Conservation (phyloP, 2,329 filamentous ascomycete genomes). For the Cladosporium sp. region DNA sequence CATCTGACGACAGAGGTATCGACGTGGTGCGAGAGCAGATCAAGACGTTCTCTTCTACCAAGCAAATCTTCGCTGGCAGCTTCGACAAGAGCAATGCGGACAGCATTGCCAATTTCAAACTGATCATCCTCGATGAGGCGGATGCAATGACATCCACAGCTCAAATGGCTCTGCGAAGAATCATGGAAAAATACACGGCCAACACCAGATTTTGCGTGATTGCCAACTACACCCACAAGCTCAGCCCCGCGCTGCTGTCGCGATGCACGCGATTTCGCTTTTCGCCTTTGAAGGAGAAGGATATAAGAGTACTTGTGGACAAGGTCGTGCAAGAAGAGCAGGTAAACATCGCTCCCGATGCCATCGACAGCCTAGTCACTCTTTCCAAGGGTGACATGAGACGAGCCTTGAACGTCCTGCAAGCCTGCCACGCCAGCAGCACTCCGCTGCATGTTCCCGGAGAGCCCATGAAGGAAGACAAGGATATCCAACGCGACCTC, state of each 20-base stretch:
- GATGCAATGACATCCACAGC: slow-evolving; percentile 99
- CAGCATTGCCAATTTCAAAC: slow-evolving; percentile 71
- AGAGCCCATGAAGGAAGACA: slow-evolving; percentile 43
- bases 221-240: slow-evolving; percentile 97
- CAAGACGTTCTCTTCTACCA: slow-evolving; percentile 97
- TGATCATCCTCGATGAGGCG: slow-evolving; percentile 97
- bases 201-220: slow-evolving; percentile 98
- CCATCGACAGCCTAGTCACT: slow-evolving; percentile 73
- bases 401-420: slow-evolving; percentile 85
- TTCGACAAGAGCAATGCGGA: slow-evolving; percentile 31
- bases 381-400: slow-evolving; percentile 96
- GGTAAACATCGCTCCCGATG: slow-evolving; percentile 75
- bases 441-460: slow-evolving; percentile 48
- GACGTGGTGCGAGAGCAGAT: slow-evolving; percentile 98
- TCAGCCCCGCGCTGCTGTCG: slow-evolving; percentile 85
- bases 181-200: slow-evolving; percentile 99
- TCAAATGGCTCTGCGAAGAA: slow-evolving; percentile 91
- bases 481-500: slow-evolving; percentile 65
- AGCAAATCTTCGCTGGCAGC: slow-evolving; percentile 74
- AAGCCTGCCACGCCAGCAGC: slow-evolving; percentile 94
- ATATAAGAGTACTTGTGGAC: slow-evolving; percentile 80
- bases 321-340: slow-evolving; percentile 82
- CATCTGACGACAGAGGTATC: slow-evolving; percentile 93
- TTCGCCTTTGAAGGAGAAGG: slow-evolving; percentile 80
- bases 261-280: slow-evolving; percentile 93